These are phyloP conservation scores for Dalbergia cochinchinensis DNA, from an alignment of 306 rosid species.

Conservation along the genomic window DNA sequence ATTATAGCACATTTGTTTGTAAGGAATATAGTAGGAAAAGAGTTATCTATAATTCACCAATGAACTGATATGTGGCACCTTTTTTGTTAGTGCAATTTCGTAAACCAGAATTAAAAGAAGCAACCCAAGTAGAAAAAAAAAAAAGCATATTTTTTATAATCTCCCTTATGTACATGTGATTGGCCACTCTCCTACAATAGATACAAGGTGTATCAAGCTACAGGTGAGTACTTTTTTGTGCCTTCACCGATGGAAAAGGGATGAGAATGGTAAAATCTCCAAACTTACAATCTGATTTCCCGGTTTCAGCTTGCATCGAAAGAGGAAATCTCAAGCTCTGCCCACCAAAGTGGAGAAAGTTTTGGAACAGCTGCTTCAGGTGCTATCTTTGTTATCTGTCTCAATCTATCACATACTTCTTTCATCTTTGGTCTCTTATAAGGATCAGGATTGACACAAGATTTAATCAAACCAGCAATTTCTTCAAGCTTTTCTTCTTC, in stretches of 20 bases:
- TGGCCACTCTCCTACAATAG: conserved; percentile 42
- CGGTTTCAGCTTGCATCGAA: conserved; percentile 61
- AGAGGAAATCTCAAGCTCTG: conserved; percentile 90
- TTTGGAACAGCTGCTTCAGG: conserved; percentile 83
- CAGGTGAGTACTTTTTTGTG: conserved; percentile 42
- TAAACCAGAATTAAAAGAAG: conserved; percentile 39
- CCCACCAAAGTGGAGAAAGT: conserved; percentile 99
- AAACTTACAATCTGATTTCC: conserved; percentile 44
- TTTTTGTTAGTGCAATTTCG: conserved; percentile 44
- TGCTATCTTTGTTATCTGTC: conserved; percentile 76
- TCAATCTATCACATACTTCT: conserved; percentile 67
- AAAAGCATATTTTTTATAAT: conserved; percentile 19
- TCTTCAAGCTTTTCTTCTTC: conserved; percentile 67
- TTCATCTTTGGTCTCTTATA: conserved; percentile 69
- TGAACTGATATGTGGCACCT: conserved; percentile 31
- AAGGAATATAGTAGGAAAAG: conserved; percentile 3
- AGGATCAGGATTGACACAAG: conserved; percentile 64
- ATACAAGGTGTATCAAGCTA: conserved; percentile 49
- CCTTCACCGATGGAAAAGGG: conserved; percentile 43
- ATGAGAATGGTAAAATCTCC: conserved; percentile 41
- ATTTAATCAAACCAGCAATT: conserved; percentile 62
- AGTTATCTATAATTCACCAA: conserved; percentile 20
- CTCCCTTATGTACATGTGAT: conserved; percentile 69
- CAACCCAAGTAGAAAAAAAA: conserved; percentile 10
- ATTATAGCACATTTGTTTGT: not conserved